Evolutionary conservation across 192 early-diverging fungal genomes (phyloP).

Genomic region (Coemansia sp.): DNA sequence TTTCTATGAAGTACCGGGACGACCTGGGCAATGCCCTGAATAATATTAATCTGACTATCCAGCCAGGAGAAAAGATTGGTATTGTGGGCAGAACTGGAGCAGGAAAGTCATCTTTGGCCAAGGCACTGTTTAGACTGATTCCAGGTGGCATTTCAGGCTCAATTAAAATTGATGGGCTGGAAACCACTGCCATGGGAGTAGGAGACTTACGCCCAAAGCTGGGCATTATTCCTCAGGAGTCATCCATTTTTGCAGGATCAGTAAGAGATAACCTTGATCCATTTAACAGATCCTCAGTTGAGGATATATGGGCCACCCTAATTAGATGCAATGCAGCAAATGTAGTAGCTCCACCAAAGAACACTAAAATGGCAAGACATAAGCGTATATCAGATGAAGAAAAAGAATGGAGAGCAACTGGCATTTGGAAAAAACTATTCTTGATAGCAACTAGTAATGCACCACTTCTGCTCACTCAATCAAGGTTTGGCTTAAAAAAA

Average conservation of each 20-base stretch:
- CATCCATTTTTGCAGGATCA: slow-evolving; percentile 63
- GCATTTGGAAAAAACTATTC: slow-evolving; percentile 7
- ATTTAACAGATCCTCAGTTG: slow-evolving; percentile 45
- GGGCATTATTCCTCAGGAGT: slow-evolving; percentile 66
- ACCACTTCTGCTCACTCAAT: no score
- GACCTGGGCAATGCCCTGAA: slow-evolving; percentile 21
- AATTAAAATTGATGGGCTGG: slow-evolving; percentile 55
- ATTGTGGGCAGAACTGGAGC: slow-evolving; percentile 54
- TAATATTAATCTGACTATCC: slow-evolving; percentile 29
- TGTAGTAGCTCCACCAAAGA: background rate
- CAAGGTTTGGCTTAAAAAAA: background rate
- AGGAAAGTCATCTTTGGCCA: slow-evolving; percentile 58
- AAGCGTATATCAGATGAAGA: background rate
- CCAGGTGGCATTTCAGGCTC: slow-evolving; percentile 38
- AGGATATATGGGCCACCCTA: slow-evolving; percentile 62
- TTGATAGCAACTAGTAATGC: background rate
- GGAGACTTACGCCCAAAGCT: slow-evolving; percentile 51
- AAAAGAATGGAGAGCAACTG: slow-evolving; percentile 23
- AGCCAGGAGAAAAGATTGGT: slow-evolving; percentile 59
- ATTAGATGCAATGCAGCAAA: slow-evolving; percentile 9
- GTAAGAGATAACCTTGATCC: slow-evolving; percentile 72
- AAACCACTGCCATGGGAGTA: slow-evolving; percentile 57
- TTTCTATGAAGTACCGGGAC: slow-evolving; percentile 42
- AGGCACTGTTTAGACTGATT: slow-evolving; percentile 59
- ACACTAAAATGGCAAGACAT: background rate